A percentile compares a stretch with the other conserved stretches of the same genome.
Evolutionary conservation across 2,329 filamentous ascomycete species (phyloP).

Genomic region (Cordyceps fumosorosea): DNA sequence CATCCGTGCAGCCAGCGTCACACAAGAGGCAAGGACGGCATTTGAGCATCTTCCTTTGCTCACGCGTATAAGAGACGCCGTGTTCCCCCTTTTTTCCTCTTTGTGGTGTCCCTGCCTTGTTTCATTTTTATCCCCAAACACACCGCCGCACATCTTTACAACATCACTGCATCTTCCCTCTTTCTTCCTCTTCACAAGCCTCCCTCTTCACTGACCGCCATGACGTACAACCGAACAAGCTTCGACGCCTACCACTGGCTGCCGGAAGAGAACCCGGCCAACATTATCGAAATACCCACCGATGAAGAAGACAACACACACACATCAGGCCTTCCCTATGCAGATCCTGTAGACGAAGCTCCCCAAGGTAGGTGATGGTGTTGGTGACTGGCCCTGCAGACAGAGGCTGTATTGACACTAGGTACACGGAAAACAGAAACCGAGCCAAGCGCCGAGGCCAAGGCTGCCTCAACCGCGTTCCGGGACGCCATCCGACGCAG

Average conservation of each 20-base stretch:
- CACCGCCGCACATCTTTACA: too few species aligned
- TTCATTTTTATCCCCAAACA: not conserved
- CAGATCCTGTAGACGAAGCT: not conserved
- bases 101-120: not conserved
- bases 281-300: slow-evolving; percentile 4
- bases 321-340: not conserved
- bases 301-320: not conserved
- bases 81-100: not conserved
- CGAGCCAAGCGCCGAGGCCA: not conserved
- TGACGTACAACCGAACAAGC: not conserved
- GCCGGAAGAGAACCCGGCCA: not conserved
- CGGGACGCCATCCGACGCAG: not conserved
- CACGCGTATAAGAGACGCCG: not conserved
- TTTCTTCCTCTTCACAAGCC: not conserved
- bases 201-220: not conserved
- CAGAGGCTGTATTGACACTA: too few species aligned
- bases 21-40: not conserved
- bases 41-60: not conserved
- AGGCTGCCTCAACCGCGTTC: not conserved
- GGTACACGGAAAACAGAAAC: not conserved
- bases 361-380: not conserved
- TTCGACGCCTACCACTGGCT: not conserved
- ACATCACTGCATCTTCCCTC: too few species aligned
- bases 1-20: not conserved
- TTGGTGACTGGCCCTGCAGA: too few species aligned